Evolutionary conservation across 2,329 filamentous ascomycete genomes (phyloP).

Genomic region (Botrytis sinoallii): DNA sequence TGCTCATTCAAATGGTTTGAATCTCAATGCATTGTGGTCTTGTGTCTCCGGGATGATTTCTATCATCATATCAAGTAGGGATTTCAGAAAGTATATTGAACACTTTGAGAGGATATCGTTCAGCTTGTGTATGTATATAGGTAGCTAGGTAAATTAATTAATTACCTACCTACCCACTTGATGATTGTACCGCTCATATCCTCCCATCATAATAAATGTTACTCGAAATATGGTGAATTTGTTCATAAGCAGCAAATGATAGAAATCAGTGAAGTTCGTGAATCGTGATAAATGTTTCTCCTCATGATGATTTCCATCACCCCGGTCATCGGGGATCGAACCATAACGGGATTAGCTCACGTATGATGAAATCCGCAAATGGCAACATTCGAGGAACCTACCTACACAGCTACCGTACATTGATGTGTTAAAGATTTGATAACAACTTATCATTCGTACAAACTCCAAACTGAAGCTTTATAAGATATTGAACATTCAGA

Average conservation of each 20-base stretch:
- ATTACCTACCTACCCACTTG: neutral
- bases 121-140: neutral
- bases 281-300: neutral
- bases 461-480: neutral
- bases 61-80: neutral
- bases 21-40: neutral
- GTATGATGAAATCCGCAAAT: conserved; percentile 15
- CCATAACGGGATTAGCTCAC: conserved; percentile 5
- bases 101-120: neutral
- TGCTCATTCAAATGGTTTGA: neutral
- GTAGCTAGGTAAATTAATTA: neutral
- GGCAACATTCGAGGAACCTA: conserved; percentile 3
- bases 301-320: neutral
- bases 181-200: neutral
- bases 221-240: neutral
- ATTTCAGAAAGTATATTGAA: neutral
- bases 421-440: neutral
- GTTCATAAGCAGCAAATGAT: neutral
- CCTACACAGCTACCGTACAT: neutral
- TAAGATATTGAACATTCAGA: neutral
- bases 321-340: conserved; percentile 9
- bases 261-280: neutral
- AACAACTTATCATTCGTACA: neutral
- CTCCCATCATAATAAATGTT: neutral
- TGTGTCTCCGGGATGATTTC: neutral